Base-by-base conservation (phyloP, 2,329 filamentous ascomycete species). In the Penicillium sp. region DNA sequence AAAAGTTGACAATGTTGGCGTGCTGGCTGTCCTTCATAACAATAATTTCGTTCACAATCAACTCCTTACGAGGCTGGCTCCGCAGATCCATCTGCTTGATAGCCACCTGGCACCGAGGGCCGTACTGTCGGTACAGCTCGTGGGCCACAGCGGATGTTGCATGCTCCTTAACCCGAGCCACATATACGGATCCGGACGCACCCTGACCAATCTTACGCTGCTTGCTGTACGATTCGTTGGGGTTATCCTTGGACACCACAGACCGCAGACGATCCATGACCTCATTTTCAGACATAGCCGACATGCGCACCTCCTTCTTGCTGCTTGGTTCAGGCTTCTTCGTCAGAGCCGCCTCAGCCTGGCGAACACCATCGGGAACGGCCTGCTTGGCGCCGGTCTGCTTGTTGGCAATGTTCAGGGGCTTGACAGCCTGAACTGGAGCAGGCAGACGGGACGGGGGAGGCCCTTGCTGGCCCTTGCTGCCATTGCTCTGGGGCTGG, bases 71-170 rank as follows among this genome's bases (percentile, higher is more conserved):
- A 53, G 95, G 95, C 79, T 99, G 95, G 75, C 96, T 95, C 55
- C 94, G 92, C 59, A 99, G 86, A 81, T 99, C 95, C 95, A 99
- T 99, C 81, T 99, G 95, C 83, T 99, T 99, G 76, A 99, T 99
- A 45, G 95, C 95, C 65, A 99, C 95, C 76, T 97, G 92, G 54
- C 92, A 92, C 66, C 91, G 88, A 55, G 87, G 84, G 13, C 93
- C 93, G 73, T 96, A 90, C 68, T 89, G 88, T 45, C 91, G 88
- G 64, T 96, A 85, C 38, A 97, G 82, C 56, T 92, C 88, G 63
- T 89, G 87, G 24, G 94, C 94, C 68, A 91, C 87, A 17, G 84
- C 79, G n/a, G 93, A 96, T n/a, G 88, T 85, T 2, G 94, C 91
- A 60, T 86, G 89, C 74, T 97, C 91, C 78, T 95, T 95, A 65